Evolutionary conservation across 805 yeast genomes (phyloP).

Genomic region (Clavispora santaluciae): DNA sequence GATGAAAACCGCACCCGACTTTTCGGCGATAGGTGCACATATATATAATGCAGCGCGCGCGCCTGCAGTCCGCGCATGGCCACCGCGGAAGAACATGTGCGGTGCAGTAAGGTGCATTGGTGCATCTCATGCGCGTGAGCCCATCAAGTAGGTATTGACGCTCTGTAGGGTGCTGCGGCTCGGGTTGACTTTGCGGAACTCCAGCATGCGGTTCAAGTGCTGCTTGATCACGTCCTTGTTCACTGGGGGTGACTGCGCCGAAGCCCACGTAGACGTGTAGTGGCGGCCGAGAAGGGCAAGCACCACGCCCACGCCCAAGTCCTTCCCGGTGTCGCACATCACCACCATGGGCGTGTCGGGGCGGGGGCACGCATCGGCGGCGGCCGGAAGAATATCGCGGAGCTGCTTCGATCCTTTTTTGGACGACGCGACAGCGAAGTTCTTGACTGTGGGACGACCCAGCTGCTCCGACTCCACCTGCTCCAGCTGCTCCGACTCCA

Average conservation of each 20-base stretch:
- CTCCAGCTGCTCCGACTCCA: conserved; percentile 8
- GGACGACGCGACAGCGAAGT: conserved; percentile 25
- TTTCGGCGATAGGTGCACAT: background rate
- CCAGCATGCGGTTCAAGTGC: conserved; percentile 49
- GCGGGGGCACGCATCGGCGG: background rate
- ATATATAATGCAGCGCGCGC: background rate
- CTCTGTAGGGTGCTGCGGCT: conserved; percentile 74
- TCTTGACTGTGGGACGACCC: conserved; percentile 8
- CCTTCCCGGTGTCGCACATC: conserved; percentile 61
- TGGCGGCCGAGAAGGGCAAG: conserved; percentile 46
- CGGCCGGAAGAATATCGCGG: conserved; percentile 41
- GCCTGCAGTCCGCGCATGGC: no score
- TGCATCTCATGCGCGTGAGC: background rate
- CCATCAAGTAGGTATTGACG: conserved; percentile 52
- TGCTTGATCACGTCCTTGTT: conserved; percentile 52
- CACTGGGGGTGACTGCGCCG: conserved; percentile 13
- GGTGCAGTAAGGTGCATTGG: no score
- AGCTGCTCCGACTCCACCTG: no score
- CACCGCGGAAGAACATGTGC: no score
- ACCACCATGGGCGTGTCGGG: conserved; percentile 29
- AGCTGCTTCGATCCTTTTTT: conserved; percentile 68
- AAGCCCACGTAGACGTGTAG: conserved; percentile 41
- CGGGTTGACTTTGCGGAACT: conserved; percentile 57
- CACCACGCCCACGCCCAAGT: conserved; percentile 59
- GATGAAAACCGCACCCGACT: background rate